Conservation (phyloP, 805 yeast species). For the Metschnikowia lunata region DNA sequence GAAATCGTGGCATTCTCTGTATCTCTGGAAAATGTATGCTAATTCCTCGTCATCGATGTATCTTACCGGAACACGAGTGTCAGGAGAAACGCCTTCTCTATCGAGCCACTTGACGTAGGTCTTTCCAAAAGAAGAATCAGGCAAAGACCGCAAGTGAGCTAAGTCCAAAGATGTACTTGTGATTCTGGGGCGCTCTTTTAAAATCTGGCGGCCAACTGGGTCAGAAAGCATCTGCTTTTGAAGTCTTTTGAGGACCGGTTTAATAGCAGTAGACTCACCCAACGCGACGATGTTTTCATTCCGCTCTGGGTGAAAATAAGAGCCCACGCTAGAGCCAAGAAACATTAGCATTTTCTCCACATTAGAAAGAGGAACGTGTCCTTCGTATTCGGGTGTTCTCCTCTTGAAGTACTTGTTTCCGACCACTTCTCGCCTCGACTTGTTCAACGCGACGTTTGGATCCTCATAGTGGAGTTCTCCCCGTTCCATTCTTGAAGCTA, state of each 20-base stretch:
- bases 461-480: slow-evolving; percentile 43
- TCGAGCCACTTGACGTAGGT: slow-evolving; percentile 80
- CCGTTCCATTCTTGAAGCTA: slow-evolving; percentile 58
- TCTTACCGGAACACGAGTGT: slow-evolving; percentile 82
- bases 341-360: slow-evolving; percentile 64
- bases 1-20: slow-evolving; percentile 95
- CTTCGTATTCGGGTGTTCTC: slow-evolving; percentile 52
- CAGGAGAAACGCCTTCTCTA: slow-evolving; percentile 87
- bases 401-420: slow-evolving; percentile 34
- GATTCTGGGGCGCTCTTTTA: slow-evolving; percentile 78
- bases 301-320: slow-evolving; percentile 70
- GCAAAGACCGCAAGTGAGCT: slow-evolving; percentile 53
- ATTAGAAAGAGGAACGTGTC: slow-evolving; percentile 69
- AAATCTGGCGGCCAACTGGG: slow-evolving; percentile 68
- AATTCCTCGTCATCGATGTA: slow-evolving; percentile 86
- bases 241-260: slow-evolving; percentile 56
- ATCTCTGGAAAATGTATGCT: slow-evolving; percentile 89
- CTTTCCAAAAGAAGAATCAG: slow-evolving; percentile 69
- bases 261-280: slow-evolving; percentile 88
- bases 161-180: slow-evolving; percentile 67
- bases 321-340: slow-evolving; percentile 70
- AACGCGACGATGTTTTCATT: slow-evolving; percentile 73
- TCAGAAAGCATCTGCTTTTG: slow-evolving; percentile 73
- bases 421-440: slow-evolving; percentile 17
- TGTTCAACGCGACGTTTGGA: slow-evolving; percentile 28